Conservation (phyloP, 805 yeast species). For the Metschnikowia amazonensis region DNA sequence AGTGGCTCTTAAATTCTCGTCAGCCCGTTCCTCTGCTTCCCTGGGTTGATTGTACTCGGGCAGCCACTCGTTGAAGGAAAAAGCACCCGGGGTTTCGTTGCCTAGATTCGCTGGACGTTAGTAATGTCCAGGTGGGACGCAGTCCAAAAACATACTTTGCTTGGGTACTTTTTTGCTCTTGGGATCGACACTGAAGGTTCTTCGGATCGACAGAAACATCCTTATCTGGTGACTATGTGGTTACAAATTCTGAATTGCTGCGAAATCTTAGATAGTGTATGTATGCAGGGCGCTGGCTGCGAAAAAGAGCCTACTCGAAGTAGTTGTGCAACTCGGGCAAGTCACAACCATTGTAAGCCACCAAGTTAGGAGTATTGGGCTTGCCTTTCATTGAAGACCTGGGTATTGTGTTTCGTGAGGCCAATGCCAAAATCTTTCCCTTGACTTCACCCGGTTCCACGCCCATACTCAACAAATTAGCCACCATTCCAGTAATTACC, state of each 20-base stretch:
- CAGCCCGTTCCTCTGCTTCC: not conserved
- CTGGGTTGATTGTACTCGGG: constrained; percentile 2
- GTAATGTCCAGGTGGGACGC: not conserved
- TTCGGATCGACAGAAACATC: constrained; percentile 4
- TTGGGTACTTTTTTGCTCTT: not conserved
- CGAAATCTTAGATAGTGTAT: constrained; percentile 1
- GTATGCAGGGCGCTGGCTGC: constrained; percentile 5
- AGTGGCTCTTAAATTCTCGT: not conserved
- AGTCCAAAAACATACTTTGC: not conserved
- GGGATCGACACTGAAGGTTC: constrained; percentile 1
- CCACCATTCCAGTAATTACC: constrained; percentile 16
- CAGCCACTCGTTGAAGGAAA: constrained; percentile 7
- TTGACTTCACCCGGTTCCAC: constrained; percentile 13
- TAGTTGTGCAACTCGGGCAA: constrained; percentile 6
- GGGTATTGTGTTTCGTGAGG: constrained; percentile 8
- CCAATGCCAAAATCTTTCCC: constrained; percentile 12
- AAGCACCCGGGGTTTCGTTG: constrained; percentile 4
- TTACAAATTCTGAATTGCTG: constrained; percentile 4
- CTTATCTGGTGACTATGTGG: not conserved
- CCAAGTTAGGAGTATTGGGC: constrained; percentile 15
- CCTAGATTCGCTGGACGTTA: not conserved
- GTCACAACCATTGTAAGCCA: constrained; percentile 20
- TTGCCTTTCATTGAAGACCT: constrained; percentile 8
- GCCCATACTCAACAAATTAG: constrained; percentile 17
- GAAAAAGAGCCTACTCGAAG: constrained; percentile 2